Percentiles rank a stretch among this genome's conserved stretches.
phyloP scores from a whole-genome alignment of 2,329 filamentous ascomycete species.

The Chaetoscypha palmicola region DNA sequence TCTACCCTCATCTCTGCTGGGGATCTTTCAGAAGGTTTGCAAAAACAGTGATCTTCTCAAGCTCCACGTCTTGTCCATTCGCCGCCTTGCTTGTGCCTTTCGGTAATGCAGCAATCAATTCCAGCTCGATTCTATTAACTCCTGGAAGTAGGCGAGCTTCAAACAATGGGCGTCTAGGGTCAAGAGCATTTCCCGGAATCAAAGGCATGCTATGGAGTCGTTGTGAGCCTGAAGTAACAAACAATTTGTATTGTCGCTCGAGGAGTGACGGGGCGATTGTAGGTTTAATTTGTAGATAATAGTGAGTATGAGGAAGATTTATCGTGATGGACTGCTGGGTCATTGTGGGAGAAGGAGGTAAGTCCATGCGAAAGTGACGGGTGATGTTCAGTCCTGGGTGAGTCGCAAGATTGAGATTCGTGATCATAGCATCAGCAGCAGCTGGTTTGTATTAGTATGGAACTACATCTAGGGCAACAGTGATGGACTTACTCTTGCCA shows the following conservation, averaged over 20 bases:
- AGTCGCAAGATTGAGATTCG: slow-evolving; percentile 57
- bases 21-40: slow-evolving; percentile 48
- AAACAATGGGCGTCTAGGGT: slow-evolving; percentile 59
- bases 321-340: slow-evolving; percentile 68
- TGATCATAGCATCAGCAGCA: slow-evolving; percentile 56
- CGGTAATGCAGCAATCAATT: slow-evolving; percentile 65
- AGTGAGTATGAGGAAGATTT: slow-evolving; percentile 59
- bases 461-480: neutral
- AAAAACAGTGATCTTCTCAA: slow-evolving; percentile 73
- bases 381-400: slow-evolving; percentile 59
- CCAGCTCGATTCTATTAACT: slow-evolving; percentile 71
- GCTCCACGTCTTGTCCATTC: slow-evolving; percentile 58
- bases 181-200: slow-evolving; percentile 47
- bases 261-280: slow-evolving; percentile 56
- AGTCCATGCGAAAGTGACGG: slow-evolving; percentile 53
- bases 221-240: slow-evolving; percentile 62
- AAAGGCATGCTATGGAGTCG: slow-evolving; percentile 43
- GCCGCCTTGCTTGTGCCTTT: slow-evolving; percentile 47
- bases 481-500: slow-evolving; percentile 39
- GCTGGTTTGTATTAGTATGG: slow-evolving; percentile 34
- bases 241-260: slow-evolving; percentile 67
- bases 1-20: slow-evolving; percentile 6
- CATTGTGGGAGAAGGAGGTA: slow-evolving; percentile 59
- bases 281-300: slow-evolving; percentile 64
- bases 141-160: slow-evolving; percentile 66